Evolutionary conservation across 768 basidiomycete species (phyloP).

Genomic region (Melanogaster broomeanus): DNA sequence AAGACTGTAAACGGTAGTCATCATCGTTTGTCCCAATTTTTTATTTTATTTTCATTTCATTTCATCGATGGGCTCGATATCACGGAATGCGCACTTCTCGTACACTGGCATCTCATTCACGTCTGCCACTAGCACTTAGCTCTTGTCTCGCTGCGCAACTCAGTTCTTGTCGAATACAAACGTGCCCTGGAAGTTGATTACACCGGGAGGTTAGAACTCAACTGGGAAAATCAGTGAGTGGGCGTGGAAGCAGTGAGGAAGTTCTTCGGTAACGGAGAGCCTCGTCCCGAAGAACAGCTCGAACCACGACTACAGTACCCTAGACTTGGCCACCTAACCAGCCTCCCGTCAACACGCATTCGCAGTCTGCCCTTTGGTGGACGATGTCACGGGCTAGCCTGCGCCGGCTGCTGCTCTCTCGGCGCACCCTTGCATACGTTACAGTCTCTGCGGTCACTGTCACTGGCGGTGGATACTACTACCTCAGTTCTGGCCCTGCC

Average conservation of each 20-base stretch:
- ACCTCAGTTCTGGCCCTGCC: slow-evolving; percentile 71
- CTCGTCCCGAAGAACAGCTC: not conserved
- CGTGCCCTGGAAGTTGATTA: not conserved
- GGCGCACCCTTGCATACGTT: slow-evolving; percentile 53
- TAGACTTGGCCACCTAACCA: not conserved
- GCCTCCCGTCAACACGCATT: not conserved
- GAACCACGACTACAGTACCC: not conserved
- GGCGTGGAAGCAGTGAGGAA: not conserved
- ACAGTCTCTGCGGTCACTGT: slow-evolving; percentile 54
- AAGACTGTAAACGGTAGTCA: too few species aligned
- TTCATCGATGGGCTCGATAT: too few species aligned
- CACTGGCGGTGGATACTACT: slow-evolving; percentile 65
- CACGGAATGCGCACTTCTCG: too few species aligned
- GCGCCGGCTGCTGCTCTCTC: slow-evolving; percentile 46
- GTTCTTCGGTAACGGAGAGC: not conserved
- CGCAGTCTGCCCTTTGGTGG: not conserved
- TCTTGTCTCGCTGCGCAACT: too few species aligned
- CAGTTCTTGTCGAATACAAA: not conserved
- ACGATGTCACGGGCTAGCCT: slow-evolving; percentile 11
- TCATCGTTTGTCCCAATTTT: too few species aligned
- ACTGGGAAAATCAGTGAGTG: not conserved
- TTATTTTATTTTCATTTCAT: too few species aligned
- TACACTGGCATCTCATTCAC: too few species aligned
- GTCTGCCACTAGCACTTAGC: too few species aligned
- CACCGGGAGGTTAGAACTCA: too few species aligned